These are phyloP conservation scores for Ambrosia trifida DNA, from an alignment of 129 eudicot species.

Conservation along the genomic window DNA sequence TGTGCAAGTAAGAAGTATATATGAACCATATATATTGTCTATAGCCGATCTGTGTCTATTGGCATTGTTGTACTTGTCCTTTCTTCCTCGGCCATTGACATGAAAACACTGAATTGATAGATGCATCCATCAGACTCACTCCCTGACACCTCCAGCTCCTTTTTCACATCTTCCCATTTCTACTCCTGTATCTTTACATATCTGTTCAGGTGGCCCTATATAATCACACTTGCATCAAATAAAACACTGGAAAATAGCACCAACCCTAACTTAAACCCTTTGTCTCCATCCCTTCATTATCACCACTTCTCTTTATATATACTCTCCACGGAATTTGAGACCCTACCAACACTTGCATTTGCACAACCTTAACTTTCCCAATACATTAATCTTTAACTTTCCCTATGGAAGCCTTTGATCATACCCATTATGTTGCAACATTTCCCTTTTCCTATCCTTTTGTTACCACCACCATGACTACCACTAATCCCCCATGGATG, in stretches of 20 bases:
- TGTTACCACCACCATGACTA: constrained; percentile 7
- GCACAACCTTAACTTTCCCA: constrained; percentile 53
- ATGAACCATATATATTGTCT: constrained; percentile 20
- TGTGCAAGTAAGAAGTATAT: background rate
- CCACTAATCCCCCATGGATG: constrained; percentile 59
- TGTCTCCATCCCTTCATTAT: constrained; percentile 19
- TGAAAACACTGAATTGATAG: constrained; percentile 77
- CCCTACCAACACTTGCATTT: constrained; percentile 14
- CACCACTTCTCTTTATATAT: constrained; percentile 25
- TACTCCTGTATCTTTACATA: constrained; percentile 47
- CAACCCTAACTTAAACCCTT: constrained; percentile 26
- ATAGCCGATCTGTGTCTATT: constrained; percentile 1
- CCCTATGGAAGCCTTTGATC: constrained; percentile 71
- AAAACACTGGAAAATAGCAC: constrained; percentile 19
- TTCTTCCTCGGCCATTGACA: constrained; percentile 76
- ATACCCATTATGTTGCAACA: constrained; percentile 44
- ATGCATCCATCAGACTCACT: constrained; percentile 59
- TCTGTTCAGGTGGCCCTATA: constrained; percentile 43
- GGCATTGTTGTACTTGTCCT: constrained; percentile 29
- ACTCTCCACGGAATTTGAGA: constrained; percentile 59
- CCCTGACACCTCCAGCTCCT: constrained; percentile 29
- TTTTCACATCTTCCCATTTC: constrained; percentile 22
- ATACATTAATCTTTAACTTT: constrained; percentile 17
- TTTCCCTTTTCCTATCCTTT: constrained; percentile 42
- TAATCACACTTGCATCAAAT: constrained; percentile 22